phyloP scores from a whole-genome alignment of 1,284 basidiomycete species.

The Leccinum pallidistipes region DNA sequence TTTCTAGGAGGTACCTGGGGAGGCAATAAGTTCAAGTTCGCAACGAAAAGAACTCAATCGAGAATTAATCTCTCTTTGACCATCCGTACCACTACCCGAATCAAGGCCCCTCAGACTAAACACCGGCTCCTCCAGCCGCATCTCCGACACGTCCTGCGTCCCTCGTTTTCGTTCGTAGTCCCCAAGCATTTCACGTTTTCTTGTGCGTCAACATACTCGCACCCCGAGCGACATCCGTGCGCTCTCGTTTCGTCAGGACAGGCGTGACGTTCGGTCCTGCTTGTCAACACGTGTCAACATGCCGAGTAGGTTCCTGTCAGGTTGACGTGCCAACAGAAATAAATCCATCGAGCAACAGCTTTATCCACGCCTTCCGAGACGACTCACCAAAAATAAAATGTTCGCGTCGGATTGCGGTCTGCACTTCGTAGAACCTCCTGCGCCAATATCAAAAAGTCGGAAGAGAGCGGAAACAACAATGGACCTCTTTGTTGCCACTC shows the following conservation, averaged over 20 bases:
- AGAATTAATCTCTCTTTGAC: too few species aligned
- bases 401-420: constrained; percentile 82
- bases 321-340: constrained; percentile 71
- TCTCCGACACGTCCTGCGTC: constrained; percentile 47
- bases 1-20: too few species aligned
- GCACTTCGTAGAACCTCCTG: constrained; percentile 90
- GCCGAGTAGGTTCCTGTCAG: constrained; percentile 77
- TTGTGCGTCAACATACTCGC: constrained; percentile 43
- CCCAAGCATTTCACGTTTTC: too few species aligned
- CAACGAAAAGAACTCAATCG: too few species aligned
- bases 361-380: background rate
- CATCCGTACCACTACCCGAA: constrained; percentile 19
- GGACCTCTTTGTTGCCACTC: constrained; percentile 86
- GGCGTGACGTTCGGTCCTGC: constrained; percentile 63
- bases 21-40: too few species aligned
- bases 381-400: constrained; percentile 84
- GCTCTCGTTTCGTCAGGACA: constrained; percentile 75
- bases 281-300: constrained; percentile 66
- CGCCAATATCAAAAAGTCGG: constrained; percentile 80
- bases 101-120: constrained; percentile 81
- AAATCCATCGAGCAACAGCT: background rate
- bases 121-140: constrained; percentile 80
- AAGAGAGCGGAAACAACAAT: constrained; percentile 80
- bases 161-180: too few species aligned
- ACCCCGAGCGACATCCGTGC: constrained; percentile 73